Conservation (phyloP, 2,329 filamentous ascomycete species). For the Arthrobotrys megalospora region DNA sequence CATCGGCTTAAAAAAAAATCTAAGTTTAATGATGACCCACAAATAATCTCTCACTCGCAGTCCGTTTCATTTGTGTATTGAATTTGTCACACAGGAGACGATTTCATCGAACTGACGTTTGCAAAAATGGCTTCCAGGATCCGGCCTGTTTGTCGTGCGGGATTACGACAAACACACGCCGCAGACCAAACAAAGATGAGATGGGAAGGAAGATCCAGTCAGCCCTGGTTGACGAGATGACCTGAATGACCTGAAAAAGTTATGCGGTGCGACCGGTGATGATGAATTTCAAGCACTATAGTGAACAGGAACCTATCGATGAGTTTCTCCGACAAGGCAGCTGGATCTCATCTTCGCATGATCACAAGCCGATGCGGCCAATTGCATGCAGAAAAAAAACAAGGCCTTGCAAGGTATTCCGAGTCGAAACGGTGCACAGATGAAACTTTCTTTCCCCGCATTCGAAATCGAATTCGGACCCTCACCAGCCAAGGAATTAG, state of each 20-base stretch:
- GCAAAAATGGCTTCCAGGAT: conserved; percentile 12
- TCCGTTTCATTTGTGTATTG: conserved; percentile 18
- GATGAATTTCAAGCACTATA: background rate
- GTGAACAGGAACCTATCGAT: conserved; percentile 12
- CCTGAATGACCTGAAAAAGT: conserved; percentile 6
- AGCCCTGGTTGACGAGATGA: conserved; percentile 14
- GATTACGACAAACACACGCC: background rate
- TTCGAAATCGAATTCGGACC: background rate
- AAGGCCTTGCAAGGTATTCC: conserved; percentile 11
- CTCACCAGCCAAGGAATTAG: background rate
- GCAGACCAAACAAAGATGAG: conserved; percentile 6
- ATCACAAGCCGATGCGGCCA: conserved; percentile 37
- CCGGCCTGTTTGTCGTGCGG: background rate
- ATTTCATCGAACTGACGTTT: conserved; percentile 11
- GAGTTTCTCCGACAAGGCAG: conserved; percentile 13
- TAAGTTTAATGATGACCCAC: background rate
- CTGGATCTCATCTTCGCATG: conserved; percentile 18
- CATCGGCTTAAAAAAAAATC: conserved; percentile 2
- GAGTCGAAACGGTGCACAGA: background rate
- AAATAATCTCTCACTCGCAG: conserved; percentile 4
- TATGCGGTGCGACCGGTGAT: conserved; percentile 16
- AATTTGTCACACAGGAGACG: conserved; percentile 29
- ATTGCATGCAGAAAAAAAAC: conserved; percentile 3
- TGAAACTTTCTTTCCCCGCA: conserved; percentile 18
- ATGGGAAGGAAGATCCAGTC: conserved; percentile 7